Base-by-base conservation (phyloP, 345 rosid genomes). In the Anastatica hierochuntica region DNA sequence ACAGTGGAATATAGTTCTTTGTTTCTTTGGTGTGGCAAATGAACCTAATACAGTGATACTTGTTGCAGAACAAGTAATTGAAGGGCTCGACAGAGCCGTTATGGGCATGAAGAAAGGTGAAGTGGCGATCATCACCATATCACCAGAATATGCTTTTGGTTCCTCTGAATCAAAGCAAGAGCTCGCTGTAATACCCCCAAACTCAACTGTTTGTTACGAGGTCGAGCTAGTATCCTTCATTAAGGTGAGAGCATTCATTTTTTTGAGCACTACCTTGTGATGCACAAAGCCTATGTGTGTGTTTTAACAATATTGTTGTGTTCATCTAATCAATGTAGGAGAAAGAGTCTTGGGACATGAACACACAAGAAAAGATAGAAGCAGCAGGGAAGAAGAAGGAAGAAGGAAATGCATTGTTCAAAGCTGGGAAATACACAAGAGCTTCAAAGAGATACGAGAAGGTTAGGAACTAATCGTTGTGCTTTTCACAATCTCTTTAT, bases 311-410 rank as follows among this genome's bases (percentile, higher is more conserved):
- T n/a, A n/a, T n/a, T n/a, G n/a, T n/a, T n/a, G n/a, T n/a, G n/a
- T n/a, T n/a, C n/a, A n/a, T n/a, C n/a, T n/a, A n/a, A n/a, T n/a
- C n/a, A 9, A 16, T 66, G 19, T 63, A 87, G 89, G 99, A 94
- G 8, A 94, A 74, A 67, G 97, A 94, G 52, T 85, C 99, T 0
- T 94, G 99, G 99, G 92, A 94, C 68, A 74, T 94, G 97, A 88
- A 68, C 72, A 94, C 95, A 1, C 59, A 58, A 10, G 97, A 85
- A 72, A 88, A 94, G 71, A 77, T 94, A 49, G 99, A 82, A 72
- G 85, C 88, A 36, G 95, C 96, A 7, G 72, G 80, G 23, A 83
- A 72, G 71, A 94, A 88, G 83, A 88, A 94, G 70, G 99, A 94
- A 76, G 94, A 85, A 69, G 97, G 99, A 14, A 88, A 94, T 67